Percentiles rank a stretch among this genome's conserved stretches.
These are phyloP conservation scores for Alternaria brassicicola DNA, from an alignment of 2,329 filamentous ascomycete species.

Conservation along the genomic window DNA sequence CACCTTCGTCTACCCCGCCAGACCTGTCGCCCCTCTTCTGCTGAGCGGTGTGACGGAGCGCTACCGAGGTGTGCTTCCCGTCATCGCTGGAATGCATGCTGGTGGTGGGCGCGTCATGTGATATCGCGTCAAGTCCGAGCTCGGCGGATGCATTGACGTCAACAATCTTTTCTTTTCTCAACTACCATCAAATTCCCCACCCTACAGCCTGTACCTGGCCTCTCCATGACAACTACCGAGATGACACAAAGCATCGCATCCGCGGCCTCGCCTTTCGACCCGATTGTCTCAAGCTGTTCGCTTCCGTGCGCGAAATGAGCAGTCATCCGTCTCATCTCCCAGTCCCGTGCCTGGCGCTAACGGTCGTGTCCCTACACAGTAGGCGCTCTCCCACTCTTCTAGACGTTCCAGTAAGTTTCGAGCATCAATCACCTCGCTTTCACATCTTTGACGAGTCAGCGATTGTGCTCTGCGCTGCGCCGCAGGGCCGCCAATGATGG, in stretches of 20 bases:
- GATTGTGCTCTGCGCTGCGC: background rate
- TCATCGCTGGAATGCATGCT: conserved; percentile 2
- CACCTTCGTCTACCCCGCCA: conserved; percentile 9
- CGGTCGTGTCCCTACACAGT: background rate
- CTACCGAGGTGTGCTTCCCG: conserved; percentile 1
- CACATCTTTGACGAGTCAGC: background rate
- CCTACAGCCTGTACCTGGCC: background rate
- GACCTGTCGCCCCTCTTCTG: conserved; percentile 6
- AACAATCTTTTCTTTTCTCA: conserved; percentile 9
- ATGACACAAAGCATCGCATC: background rate
- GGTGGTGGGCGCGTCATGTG: conserved; percentile 14
- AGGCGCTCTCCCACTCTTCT: background rate
- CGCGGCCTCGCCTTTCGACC: conserved; percentile 4
- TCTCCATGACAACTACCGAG: background rate
- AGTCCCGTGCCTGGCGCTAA: conserved; percentile 8
- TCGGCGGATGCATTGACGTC: conserved; percentile 7
- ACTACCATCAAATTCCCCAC: background rate
- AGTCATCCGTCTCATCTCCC: conserved; percentile 6
- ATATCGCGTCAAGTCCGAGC: conserved; percentile 13
- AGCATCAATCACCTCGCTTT: background rate
- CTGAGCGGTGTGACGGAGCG: conserved; percentile 7
- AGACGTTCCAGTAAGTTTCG: background rate
- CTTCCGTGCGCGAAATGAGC: conserved; percentile 2
- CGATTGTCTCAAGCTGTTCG: background rate
- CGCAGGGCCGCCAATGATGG: background rate